Evolutionary conservation across 2,329 filamentous ascomycete species (phyloP), one percentile per base, ranked within the genome.

Genomic region (Juglanconis oblonga): DNA sequence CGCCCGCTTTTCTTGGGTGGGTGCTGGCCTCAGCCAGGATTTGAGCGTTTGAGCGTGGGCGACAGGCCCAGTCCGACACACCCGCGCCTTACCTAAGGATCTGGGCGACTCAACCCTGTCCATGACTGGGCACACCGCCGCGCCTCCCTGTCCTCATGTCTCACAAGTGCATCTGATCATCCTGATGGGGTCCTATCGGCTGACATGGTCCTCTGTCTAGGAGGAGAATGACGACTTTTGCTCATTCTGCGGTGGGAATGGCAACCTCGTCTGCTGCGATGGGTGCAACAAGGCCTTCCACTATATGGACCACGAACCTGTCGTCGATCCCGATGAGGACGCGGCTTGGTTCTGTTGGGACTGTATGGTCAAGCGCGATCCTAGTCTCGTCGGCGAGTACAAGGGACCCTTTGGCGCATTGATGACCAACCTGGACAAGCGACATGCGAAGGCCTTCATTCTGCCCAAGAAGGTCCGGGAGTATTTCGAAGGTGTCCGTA

Each of bases 231-330:
- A 95, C 73, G 94, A 98, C 73, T 89, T 89, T 70, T 99, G 94
- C 78, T 88, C 88, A 63, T 87, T 92, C 50, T 99, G 95, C 76
- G 86, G 88, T 69, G 90, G 89, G 64, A 89, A 86, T 66, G 94
- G 94, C 59, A 87, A 92, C 67, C 84, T 99, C 64, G 83, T 98
- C 65, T 97, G 93, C 76, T 99, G 95, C 74, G 95, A 98, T 77
- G 91, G 90, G 64, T 99, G 95, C 76, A 85, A 88, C 62, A 87
- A 91, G 66, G 91, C 93, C 5, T 97, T 96, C 75, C 95, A 98
- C 75, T 92, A 95, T 72, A 82, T 85, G 62, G 98, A 95, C 73
- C 86, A 95, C 66, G 89, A 96, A 73, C 92, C 94, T 63, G 89
- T 91, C 44, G 79, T 92, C 66, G 81, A 87, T 58, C 82, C 85